These are phyloP conservation scores for Vanderwaltozyma tropicalis DNA, from an alignment of 805 yeast species.

Conservation along the genomic window DNA sequence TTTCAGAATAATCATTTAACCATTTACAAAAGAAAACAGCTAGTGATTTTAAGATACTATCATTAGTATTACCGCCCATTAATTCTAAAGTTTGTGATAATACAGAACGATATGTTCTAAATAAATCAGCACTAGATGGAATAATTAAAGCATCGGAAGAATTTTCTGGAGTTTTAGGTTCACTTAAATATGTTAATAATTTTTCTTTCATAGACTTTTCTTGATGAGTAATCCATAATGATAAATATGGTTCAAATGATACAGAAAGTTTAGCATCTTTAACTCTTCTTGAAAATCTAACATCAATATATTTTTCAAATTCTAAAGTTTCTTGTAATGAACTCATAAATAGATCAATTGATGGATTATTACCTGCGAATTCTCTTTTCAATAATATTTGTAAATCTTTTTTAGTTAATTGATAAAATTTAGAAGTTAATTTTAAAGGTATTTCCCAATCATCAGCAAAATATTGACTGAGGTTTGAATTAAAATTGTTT, in stretches of 20 bases:
- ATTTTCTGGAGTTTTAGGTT: slow-evolving; percentile 42
- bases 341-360: slow-evolving; percentile 55
- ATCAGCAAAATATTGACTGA: slow-evolving; percentile 48
- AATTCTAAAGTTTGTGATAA: slow-evolving; percentile 59
- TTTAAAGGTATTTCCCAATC: slow-evolving; percentile 62
- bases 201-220: slow-evolving; percentile 52
- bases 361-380: slow-evolving; percentile 31
- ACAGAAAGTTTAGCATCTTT: slow-evolving; percentile 41
- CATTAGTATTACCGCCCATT: slow-evolving; percentile 28
- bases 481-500: slow-evolving; percentile 44
- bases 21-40: slow-evolving; percentile 55
- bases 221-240: slow-evolving; percentile 81
- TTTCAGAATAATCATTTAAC: slow-evolving; percentile 47
- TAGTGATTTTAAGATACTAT: slow-evolving; percentile 31
- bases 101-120: slow-evolving; percentile 63
- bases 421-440: slow-evolving; percentile 54
- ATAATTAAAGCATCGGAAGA: slow-evolving; percentile 55
- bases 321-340: slow-evolving; percentile 71
- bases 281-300: slow-evolving; percentile 42
- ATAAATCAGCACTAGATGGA: slow-evolving; percentile 79
- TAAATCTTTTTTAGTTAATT: slow-evolving; percentile 59
- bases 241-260: slow-evolving; percentile 77
- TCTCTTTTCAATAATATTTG: slow-evolving; percentile 39
- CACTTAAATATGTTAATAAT: slow-evolving; percentile 52
- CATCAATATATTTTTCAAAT: slow-evolving; percentile 66